Conservation (phyloP, 192 early-diverging fungal species). For the Podila epigama region DNA sequence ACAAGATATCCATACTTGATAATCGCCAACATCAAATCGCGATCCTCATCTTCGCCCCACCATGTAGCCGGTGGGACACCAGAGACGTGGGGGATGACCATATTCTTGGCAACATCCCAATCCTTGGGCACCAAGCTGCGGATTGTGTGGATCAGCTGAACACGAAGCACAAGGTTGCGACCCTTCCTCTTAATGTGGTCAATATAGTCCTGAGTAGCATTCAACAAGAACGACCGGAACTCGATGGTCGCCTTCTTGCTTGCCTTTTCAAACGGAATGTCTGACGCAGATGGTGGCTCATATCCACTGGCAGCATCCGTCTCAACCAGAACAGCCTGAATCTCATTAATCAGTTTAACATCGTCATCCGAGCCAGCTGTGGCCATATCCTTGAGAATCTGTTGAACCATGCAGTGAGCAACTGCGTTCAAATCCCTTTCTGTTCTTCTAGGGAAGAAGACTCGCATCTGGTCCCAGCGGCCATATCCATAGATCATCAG, state of each 20-base stretch:
- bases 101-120: constrained; percentile 65
- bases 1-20: constrained; percentile 78
- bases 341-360: constrained; percentile 66
- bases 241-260: constrained; percentile 71
- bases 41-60: constrained; percentile 87
- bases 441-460: constrained; percentile 62
- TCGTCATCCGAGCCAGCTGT: constrained; percentile 64
- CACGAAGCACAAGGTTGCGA: constrained; percentile 72
- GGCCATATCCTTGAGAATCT: constrained; percentile 57
- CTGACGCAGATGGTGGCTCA: constrained; percentile 45
- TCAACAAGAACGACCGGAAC: constrained; percentile 72
- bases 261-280: constrained; percentile 69
- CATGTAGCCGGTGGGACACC: constrained; percentile 61
- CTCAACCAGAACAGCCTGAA: constrained; percentile 57
- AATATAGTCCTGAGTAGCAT: constrained; percentile 76
- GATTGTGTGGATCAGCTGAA: constrained; percentile 80
- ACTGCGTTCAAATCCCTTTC: constrained; percentile 67
- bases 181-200: constrained; percentile 76
- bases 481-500: constrained; percentile 71
- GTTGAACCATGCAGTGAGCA: constrained; percentile 58
- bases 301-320: constrained; percentile 54
- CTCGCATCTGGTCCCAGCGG: constrained; percentile 69
- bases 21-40: constrained; percentile 80
- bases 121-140: constrained; percentile 73
- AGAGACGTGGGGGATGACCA: constrained; percentile 71